A percentile compares a stretch with the other conserved stretches of the same genome.
Evolutionary conservation across 140 eudicot genomes (phyloP).

Genomic region (Flaveria floridana): DNA sequence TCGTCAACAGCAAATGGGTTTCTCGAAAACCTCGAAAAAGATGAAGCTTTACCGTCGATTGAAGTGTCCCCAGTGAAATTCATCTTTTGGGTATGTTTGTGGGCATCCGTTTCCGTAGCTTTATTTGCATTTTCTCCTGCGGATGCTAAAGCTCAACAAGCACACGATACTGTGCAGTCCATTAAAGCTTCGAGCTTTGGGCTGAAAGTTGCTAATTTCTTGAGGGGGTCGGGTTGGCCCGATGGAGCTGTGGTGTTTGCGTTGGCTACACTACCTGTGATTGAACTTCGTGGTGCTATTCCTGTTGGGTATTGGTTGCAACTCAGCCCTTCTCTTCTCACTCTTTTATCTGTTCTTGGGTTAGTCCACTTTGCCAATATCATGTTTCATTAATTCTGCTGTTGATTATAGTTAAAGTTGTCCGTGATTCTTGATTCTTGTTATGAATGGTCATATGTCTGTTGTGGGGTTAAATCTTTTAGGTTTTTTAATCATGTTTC

Average conservation of each 20-base stretch:
- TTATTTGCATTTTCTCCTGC: constrained; percentile 60
- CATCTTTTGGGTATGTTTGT: constrained; percentile 61
- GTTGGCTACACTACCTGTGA: constrained; percentile 84
- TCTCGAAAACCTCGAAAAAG: constrained; percentile 34
- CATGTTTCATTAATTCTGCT: background rate
- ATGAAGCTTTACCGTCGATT: constrained; percentile 33
- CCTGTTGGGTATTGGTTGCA: constrained; percentile 99
- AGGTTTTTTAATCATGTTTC: constrained; percentile 7
- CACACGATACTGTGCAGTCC: constrained; percentile 42
- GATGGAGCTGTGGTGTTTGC: constrained; percentile 89
- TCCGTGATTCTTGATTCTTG: background rate
- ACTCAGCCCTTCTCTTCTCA: constrained; percentile 60
- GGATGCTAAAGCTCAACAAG: constrained; percentile 49
- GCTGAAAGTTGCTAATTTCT: constrained; percentile 55
- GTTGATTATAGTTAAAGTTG: background rate
- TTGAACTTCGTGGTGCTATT: constrained; percentile 99
- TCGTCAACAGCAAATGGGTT: constrained; percentile 38
- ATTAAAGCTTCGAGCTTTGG: constrained; percentile 89
- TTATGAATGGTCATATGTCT: background rate
- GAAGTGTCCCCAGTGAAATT: constrained; percentile 57
- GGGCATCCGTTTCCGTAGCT: constrained; percentile 89
- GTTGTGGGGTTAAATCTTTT: constrained; percentile 7
- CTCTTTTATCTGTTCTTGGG: constrained; percentile 83
- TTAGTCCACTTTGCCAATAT: constrained; percentile 38
- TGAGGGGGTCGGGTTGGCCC: constrained; percentile 87